Evolutionary conservation across 768 basidiomycete species (phyloP).

Genomic region (Crepidotus variabilis): DNA sequence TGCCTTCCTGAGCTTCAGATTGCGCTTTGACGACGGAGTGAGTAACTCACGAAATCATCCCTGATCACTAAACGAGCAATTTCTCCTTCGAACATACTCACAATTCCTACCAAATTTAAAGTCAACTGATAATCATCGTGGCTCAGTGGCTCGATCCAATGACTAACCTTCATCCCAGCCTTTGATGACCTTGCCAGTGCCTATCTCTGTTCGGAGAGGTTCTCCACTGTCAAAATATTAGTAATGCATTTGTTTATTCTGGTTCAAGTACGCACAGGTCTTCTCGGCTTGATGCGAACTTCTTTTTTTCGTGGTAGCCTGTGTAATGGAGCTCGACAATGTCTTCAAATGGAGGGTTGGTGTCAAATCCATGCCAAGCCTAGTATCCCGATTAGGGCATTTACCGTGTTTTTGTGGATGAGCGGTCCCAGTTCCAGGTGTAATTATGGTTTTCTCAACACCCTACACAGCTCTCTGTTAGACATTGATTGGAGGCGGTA

Average conservation of each 20-base stretch:
- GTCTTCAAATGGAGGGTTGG: not conserved
- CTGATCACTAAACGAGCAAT: constrained; percentile 65
- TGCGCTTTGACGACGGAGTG: constrained; percentile 1
- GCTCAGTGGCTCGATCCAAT: not conserved
- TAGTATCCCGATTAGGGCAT: not conserved
- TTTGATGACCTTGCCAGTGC: constrained; percentile 77
- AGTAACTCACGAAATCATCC: constrained; percentile 64
- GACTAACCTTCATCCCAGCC: constrained; percentile 85
- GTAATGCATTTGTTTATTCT: not conserved
- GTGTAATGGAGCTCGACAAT: not conserved
- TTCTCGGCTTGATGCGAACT: not conserved
- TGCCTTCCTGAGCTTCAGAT: constrained; percentile 36
- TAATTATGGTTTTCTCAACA: not conserved
- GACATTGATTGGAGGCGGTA: too few relatives aligned
- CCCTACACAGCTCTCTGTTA: not conserved
- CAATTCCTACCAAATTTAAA: constrained; percentile 19
- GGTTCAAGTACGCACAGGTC: not conserved
- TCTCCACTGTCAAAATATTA: constrained; percentile 31
- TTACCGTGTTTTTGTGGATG: not conserved
- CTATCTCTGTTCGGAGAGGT: constrained; percentile 70
- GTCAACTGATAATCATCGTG: constrained; percentile 1
- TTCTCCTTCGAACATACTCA: constrained; percentile 74
- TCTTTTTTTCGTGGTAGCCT: not conserved
- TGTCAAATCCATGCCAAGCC: not conserved
- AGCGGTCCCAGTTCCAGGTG: not conserved